These are phyloP conservation scores for Hirsutella minnesotensis DNA, from an alignment of 2,329 filamentous ascomycete genomes.

Conservation along the genomic window DNA sequence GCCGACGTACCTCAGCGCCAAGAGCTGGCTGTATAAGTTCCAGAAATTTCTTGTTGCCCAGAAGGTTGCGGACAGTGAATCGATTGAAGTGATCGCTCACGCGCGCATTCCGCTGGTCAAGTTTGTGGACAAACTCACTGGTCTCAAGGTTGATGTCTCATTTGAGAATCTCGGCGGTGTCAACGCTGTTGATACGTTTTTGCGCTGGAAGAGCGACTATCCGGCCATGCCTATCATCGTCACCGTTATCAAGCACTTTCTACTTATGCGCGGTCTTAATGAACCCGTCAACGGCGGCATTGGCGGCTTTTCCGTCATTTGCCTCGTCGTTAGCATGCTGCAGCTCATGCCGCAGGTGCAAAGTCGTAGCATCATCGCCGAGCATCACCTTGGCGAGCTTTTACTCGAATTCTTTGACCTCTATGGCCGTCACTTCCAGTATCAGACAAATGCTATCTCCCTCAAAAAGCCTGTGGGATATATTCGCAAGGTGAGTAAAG, in stretches of 20 bases:
- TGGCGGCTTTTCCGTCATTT: constrained; percentile 89
- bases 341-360: constrained; percentile 66
- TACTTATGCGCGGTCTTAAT: constrained; percentile 80
- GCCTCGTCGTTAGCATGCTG: constrained; percentile 80
- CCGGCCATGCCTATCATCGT: constrained; percentile 81
- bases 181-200: constrained; percentile 67
- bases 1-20: constrained; percentile 34
- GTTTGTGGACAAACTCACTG: constrained; percentile 67
- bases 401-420: constrained; percentile 82
- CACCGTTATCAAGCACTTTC: constrained; percentile 81
- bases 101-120: constrained; percentile 91
- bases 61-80: constrained; percentile 43
- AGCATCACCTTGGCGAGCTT: constrained; percentile 65
- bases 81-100: constrained; percentile 55
- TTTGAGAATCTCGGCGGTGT: constrained; percentile 87
- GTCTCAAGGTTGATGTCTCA: constrained; percentile 80
- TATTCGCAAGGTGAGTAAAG: constrained; percentile 55
- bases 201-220: constrained; percentile 65
- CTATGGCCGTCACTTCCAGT: constrained; percentile 76
- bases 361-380: constrained; percentile 42
- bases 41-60: constrained; percentile 43
- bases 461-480: constrained; percentile 60
- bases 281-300: constrained; percentile 87
- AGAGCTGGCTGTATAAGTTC: constrained; percentile 50
- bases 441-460: constrained; percentile 56